Evolutionary conservation across 2,329 filamentous ascomycete genomes (phyloP), one percentile per base, ranked within the genome.

Genomic region (Exutisphaerella laricina): DNA sequence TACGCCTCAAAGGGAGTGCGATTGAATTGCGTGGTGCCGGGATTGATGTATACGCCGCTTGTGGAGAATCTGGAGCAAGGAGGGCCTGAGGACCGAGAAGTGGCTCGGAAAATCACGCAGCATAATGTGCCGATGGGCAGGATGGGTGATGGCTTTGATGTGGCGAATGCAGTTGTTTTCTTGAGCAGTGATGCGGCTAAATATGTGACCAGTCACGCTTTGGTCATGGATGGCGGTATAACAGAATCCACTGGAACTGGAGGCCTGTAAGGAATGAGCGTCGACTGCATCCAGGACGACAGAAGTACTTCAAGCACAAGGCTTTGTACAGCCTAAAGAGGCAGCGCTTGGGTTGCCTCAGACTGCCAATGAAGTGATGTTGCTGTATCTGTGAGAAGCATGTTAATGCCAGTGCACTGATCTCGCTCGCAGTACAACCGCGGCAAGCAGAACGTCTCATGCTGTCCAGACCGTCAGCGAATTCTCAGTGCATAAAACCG

Each of bases 151-250:
- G 71, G 74, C 0, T 73, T 73, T 61, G 78, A 81, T 60, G 75
- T 80, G 2, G 85, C 88, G 0, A 89, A 97, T 65, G 85, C 89
- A 1, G 95, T 89, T 0, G 79, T 96, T 0, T 97, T 81, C 57
- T 64, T 97, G 46, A 89, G 94, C 59, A 85, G 84, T 41, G 84
- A 94, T 39, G 80, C 87, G 1, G 88, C 83, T 1, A 88, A 83
- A 62, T 94, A 85, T 63, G 79, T 96, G 39, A 95, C 85, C 50
- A 88, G 88, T 1, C 82, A 88, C 56, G 77, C 80, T 3, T 67
- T 96, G 22, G 72, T 57, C n/a, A 49, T 57, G 7, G 54, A 59
- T 46, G 57, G 56, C 18, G 56, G 54, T 3, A 57, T 58, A 25
- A 58, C 54, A 5, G 53, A 54, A 39, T 51, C 44, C 14, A 58